Evolutionary conservation across 2,329 filamentous ascomycete genomes (phyloP).

Genomic region (Aaosphaeria arxii): DNA sequence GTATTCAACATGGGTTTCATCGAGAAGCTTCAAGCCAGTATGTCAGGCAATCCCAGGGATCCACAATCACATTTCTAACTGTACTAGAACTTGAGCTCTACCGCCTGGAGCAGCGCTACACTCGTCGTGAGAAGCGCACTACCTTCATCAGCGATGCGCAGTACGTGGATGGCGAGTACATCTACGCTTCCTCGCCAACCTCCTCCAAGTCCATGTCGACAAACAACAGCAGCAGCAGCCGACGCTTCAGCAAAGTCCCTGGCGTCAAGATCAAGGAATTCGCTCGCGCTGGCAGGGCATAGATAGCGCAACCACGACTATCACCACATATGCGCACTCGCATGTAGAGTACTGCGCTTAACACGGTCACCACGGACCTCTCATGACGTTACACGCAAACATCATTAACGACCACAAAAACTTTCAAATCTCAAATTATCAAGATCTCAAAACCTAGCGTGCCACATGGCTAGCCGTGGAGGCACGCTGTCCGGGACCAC

Average conservation of each 20-base stretch:
- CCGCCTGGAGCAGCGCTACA: slow-evolving; percentile 93
- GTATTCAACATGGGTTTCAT: slow-evolving; percentile 34
- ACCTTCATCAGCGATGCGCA: slow-evolving; percentile 85
- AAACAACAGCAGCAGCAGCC: slow-evolving; percentile 21
- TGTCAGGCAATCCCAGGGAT: slow-evolving; percentile 9
- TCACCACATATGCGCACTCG: not conserved
- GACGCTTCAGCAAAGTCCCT: slow-evolving; percentile 35
- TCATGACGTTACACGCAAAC: slow-evolving; percentile 4
- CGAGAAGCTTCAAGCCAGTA: slow-evolving; percentile 41
- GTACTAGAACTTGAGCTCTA: slow-evolving; percentile 74
- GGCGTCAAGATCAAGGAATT: slow-evolving; percentile 31
- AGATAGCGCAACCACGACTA: not conserved
- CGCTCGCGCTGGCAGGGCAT: slow-evolving; percentile 12
- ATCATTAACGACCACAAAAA: slow-evolving; percentile 1
- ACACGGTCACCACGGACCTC: not conserved
- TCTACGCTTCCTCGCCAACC: slow-evolving; percentile 56
- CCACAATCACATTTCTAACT: not conserved
- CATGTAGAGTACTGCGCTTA: no score
- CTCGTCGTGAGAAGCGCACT: slow-evolving; percentile 82
- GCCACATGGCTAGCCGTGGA: no score
- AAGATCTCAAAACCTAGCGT: no score
- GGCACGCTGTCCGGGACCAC: no score
- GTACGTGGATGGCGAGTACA: slow-evolving; percentile 94
- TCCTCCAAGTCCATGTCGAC: slow-evolving; percentile 25
- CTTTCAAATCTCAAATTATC: not conserved